Percentiles rank a stretch among this genome's conserved stretches.
These are phyloP conservation scores for Pichia pseudocactophila DNA, from an alignment of 805 yeast species.

Conservation along the genomic window DNA sequence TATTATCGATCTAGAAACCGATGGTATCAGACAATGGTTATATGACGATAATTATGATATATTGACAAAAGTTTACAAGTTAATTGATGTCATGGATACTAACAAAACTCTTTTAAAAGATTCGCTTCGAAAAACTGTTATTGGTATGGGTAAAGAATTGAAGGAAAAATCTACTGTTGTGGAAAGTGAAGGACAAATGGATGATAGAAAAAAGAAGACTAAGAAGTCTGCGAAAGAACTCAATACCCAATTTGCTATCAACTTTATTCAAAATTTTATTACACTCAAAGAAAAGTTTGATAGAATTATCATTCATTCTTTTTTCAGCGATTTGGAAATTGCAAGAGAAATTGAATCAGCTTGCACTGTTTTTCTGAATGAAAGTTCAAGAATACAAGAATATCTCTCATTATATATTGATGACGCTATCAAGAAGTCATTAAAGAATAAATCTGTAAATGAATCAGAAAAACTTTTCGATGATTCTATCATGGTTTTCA, in stretches of 20 bases:
- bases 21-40: conserved; percentile 55
- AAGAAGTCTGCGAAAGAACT: conserved; percentile 23
- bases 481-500: conserved; percentile 52
- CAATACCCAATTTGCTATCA: conserved; percentile 46
- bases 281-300: conserved; percentile 43
- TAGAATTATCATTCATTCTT: conserved; percentile 37
- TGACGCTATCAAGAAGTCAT: conserved; percentile 41
- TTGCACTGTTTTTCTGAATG: conserved; percentile 52
- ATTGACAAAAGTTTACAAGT: conserved; percentile 38
- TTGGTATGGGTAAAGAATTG: conserved; percentile 37
- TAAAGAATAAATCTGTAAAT: conserved; percentile 38
- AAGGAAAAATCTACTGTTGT: conserved; percentile 20
- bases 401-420: conserved; percentile 51
- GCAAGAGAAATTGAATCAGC: conserved; percentile 52
- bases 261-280: conserved; percentile 58
- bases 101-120: conserved; percentile 41
- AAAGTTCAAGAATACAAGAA: conserved; percentile 37
- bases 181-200: neutral
- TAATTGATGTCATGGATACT: conserved; percentile 46
- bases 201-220: conserved; percentile 14
- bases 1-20: conserved; percentile 42
- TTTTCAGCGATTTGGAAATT: conserved; percentile 39
- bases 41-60: conserved; percentile 35
- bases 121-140: conserved; percentile 38
- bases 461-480: conserved; percentile 40